Conservation (phyloP, 2,329 filamentous ascomycete species). For the Colletotrichum somersetense region DNA sequence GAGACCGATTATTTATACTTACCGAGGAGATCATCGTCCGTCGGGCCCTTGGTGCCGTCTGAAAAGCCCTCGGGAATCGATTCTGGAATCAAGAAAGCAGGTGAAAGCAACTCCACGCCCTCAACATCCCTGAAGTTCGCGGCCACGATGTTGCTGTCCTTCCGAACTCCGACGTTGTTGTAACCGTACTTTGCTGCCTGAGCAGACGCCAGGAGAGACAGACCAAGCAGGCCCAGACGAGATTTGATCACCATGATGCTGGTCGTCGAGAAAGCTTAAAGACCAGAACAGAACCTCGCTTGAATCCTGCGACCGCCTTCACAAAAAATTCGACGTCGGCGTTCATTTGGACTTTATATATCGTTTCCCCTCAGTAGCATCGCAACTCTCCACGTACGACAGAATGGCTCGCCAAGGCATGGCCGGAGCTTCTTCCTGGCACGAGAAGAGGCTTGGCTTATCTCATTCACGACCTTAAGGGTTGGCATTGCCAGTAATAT, state of each 20-base stretch:
- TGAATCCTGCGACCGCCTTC: not conserved
- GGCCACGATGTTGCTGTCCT: constrained; percentile 35
- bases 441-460: constrained; percentile 32
- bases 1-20: not conserved
- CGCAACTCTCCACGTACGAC: not conserved
- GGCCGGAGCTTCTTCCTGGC: constrained; percentile 19
- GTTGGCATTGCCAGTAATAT: constrained; percentile 13
- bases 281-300: constrained; percentile 1
- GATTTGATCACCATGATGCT: constrained; percentile 22
- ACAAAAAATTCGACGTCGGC: not conserved
- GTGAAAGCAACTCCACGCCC: constrained; percentile 45
- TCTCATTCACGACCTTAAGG: constrained; percentile 16
- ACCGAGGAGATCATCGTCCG: constrained; percentile 42
- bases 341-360: not conserved
- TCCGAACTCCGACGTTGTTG: constrained; percentile 39
- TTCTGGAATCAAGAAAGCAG: constrained; percentile 45
- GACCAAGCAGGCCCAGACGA: constrained; percentile 35
- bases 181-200: constrained; percentile 41
- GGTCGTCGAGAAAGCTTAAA: not conserved
- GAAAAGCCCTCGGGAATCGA: constrained; percentile 46
- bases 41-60: constrained; percentile 49
- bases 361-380: not conserved
- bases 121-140: constrained; percentile 37
- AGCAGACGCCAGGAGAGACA: constrained; percentile 30
- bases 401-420: constrained; percentile 22